Base-by-base conservation (phyloP, 2,329 filamentous ascomycete species). In the Ceratocystis variospora region DNA sequence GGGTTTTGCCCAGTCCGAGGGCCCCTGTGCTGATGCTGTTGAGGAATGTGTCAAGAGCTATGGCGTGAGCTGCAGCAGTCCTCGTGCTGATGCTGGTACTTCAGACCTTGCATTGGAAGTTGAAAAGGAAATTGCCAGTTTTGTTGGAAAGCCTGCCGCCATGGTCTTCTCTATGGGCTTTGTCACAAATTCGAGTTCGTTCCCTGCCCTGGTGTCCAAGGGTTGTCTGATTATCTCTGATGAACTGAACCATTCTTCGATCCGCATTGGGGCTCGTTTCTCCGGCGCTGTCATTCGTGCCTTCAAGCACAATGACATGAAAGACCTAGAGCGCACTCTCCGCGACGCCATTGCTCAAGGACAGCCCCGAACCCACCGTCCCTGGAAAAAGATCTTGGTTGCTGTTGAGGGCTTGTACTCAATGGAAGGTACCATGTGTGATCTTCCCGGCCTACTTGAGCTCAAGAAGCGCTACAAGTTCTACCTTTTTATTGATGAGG, bases 101-200 rank as follows among this genome's bases (percentile, higher is more conserved):
- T 87, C 88, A 1, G 94, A 97, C 73, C 80, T 99, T 67, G 87
- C 90, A 66, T 72, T 89, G 45, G 93, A 99, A 75, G 92, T 96
- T 2, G 94, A 99, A 79, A 85, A 87, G 37, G 82, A 96, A 73
- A 84, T 97, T 70, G 94, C 94, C 59, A 82, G 83, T 57, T 99
- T 99, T 73, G 90, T 97, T 48, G 93, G 92, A 74, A 99, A 97
- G 79, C 88, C 92, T 67, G 85, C 89, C 33, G 87, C 94, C 33
- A 96, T 96, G 87, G 87, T 99, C 64, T 97, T 97, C 79, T 96
- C 93, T 28, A 99, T 99, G 94, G 94, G 94, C 44, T 99, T 96
- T 74, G 91, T 92, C 69, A 99, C 94, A 70, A 99, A 99, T 73
- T 88, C 93, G 37, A 90, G 88, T 70, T 86, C 92, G 17, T 97